phyloP scores from a whole-genome alignment of 257 asterid species.

The Penstemon davidsonii region DNA sequence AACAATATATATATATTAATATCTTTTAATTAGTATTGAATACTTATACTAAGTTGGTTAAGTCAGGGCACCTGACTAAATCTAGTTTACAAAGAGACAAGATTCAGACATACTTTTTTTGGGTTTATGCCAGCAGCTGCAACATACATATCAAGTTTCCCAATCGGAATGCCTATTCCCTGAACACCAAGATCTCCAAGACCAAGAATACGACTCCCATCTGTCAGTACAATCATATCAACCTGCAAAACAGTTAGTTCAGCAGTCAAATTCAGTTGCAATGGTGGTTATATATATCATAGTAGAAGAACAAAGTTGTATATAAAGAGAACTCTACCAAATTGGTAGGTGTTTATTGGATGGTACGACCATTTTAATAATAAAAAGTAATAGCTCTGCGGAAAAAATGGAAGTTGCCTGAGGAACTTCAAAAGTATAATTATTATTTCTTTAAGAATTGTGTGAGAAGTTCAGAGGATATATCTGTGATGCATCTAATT shows the following conservation, averaged over 20 bases:
- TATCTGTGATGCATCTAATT: neutral
- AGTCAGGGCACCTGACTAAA: slow-evolving; percentile 12
- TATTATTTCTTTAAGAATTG: neutral
- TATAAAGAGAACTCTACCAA: slow-evolving; percentile 3
- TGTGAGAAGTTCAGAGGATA: neutral
- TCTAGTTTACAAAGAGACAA: slow-evolving; percentile 17
- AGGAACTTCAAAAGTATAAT: neutral
- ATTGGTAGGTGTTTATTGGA: neutral
- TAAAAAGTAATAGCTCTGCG: neutral
- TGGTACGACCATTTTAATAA: neutral
- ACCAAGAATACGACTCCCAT: slow-evolving; percentile 99
- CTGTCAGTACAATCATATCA: slow-evolving; percentile 98
- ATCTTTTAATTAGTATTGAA: neutral
- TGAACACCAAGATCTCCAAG: slow-evolving; percentile 99
- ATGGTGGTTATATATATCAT: slow-evolving; percentile 11
- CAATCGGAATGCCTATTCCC: slow-evolving; percentile 97
- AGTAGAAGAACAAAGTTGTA: neutral
- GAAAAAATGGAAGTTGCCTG: neutral
- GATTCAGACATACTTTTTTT: slow-evolving; percentile 65
- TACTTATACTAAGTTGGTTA: too few relatives aligned
- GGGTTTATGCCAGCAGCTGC: slow-evolving; percentile 99
- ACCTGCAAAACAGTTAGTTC: slow-evolving; percentile 56
- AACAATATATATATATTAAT: neutral
- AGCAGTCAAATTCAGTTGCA: slow-evolving; percentile 21
- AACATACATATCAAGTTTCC: slow-evolving; percentile 98